phyloP scores from a whole-genome alignment of 208 protist species.

The Dictyostelium gargantuum region DNA sequence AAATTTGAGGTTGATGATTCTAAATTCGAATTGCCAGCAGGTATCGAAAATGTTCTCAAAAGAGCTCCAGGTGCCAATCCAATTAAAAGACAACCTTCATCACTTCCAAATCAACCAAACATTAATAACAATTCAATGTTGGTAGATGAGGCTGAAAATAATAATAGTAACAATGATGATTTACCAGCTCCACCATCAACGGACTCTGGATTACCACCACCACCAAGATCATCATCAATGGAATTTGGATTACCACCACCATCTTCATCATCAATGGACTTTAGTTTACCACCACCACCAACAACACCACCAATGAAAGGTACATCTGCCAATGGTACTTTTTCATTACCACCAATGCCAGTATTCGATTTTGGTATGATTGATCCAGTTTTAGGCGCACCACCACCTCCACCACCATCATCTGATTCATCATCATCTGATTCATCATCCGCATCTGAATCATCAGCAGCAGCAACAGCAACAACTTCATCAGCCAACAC shows the following conservation, averaged over 20 bases:
- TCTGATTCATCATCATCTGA: too few species aligned
- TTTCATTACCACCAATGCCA: slow-evolving; percentile 18
- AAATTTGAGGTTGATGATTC: slow-evolving; percentile 48
- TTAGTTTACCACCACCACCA: neutral
- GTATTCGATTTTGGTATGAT: neutral
- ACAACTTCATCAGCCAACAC: neutral
- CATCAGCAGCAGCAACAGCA: neutral
- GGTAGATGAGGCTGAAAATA: neutral
- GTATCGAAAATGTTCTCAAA: slow-evolving; percentile 55
- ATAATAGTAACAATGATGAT: neutral
- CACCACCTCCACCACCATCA: slow-evolving; percentile 27
- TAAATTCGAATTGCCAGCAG: slow-evolving; percentile 29
- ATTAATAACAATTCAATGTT: neutral
- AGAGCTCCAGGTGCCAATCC: neutral
- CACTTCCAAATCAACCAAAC: neutral
- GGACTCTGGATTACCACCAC: neutral
- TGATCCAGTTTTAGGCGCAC: slow-evolving; percentile 26
- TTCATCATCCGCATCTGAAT: neutral
- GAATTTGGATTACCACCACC: slow-evolving; percentile 23
- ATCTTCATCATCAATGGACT: neutral
- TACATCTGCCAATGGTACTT: neutral
- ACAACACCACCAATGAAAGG: neutral
- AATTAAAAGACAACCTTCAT: neutral
- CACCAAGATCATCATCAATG: neutral
- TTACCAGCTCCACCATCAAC: neutral